Percentiles rank a stretch among this genome's conserved stretches.
phyloP scores from a whole-genome alignment of 2,329 filamentous ascomycete genomes.

The Sclerotinia glacialis region DNA sequence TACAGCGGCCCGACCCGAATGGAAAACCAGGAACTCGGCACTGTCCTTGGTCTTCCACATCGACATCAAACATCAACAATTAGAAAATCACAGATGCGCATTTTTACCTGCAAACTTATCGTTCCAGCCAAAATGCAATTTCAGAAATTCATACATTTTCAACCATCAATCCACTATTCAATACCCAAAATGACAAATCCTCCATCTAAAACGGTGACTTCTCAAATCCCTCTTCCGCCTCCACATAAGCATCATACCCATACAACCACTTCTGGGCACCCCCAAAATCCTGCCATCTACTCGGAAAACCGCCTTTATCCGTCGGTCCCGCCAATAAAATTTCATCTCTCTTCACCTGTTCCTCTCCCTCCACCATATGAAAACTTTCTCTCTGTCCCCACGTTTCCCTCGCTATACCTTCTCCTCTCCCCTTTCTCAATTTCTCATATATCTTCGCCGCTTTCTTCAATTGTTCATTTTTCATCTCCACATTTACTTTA shows the following conservation, averaged over 20 bases:
- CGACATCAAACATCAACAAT: too few relatives aligned
- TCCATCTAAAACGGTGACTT: constrained; percentile 26
- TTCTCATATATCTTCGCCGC: constrained; percentile 47
- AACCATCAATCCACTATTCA: not conserved
- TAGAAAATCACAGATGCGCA: too few relatives aligned
- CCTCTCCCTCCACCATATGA: constrained; percentile 53
- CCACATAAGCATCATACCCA: constrained; percentile 59
- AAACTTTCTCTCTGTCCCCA: constrained; percentile 56
- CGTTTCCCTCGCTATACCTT: constrained; percentile 58
- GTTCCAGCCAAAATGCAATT: too few relatives aligned
- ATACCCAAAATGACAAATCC: not conserved
- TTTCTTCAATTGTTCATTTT: constrained; percentile 46
- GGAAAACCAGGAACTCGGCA: too few relatives aligned
- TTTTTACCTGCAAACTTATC: too few relatives aligned
- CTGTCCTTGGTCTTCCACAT: too few relatives aligned
- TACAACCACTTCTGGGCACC: constrained; percentile 63
- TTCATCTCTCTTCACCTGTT: constrained; percentile 56
- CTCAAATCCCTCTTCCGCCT: constrained; percentile 46
- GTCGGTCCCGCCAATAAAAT: constrained; percentile 53
- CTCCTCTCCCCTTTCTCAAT: constrained; percentile 49
- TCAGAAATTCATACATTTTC: too few relatives aligned
- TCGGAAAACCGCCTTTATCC: constrained; percentile 56
- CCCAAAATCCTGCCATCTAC: constrained; percentile 58
- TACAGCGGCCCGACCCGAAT: too few relatives aligned
- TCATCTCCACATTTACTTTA: constrained; percentile 43